phyloP scores from a whole-genome alignment of 1,139 yeast species.

The Geotrichum carabidarum region DNA sequence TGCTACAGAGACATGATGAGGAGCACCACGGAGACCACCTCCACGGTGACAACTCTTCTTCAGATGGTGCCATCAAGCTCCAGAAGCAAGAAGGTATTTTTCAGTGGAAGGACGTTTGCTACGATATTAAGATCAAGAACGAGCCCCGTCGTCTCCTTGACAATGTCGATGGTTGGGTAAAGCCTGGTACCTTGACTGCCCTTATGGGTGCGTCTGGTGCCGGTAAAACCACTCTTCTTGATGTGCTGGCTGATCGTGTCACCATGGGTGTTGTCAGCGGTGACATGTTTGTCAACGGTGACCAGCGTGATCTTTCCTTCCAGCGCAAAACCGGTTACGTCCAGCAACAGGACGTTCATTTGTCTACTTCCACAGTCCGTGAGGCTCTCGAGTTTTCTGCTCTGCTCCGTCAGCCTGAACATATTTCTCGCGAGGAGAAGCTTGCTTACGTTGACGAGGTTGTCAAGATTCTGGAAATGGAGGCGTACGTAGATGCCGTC shows the following conservation, averaged over 20 bases:
- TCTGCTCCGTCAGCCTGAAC: constrained; percentile 61
- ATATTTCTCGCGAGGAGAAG: constrained; percentile 54
- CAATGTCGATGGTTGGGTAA: constrained; percentile 78
- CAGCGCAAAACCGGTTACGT: constrained; percentile 80
- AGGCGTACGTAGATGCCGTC: constrained; percentile 67
- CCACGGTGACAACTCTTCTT: constrained; percentile 21
- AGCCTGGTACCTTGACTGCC: constrained; percentile 71
- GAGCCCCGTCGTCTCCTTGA: constrained; percentile 55
- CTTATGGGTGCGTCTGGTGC: constrained; percentile 89
- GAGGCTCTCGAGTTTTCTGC: constrained; percentile 74
- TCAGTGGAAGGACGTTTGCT: constrained; percentile 76
- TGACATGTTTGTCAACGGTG: constrained; percentile 68
- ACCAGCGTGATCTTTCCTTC: constrained; percentile 62
- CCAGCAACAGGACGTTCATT: constrained; percentile 76
- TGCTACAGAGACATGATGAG: constrained; percentile 33
- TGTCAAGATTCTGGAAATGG: constrained; percentile 66
- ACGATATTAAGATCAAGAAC: constrained; percentile 62
- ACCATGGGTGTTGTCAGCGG: constrained; percentile 78
- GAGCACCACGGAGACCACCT: constrained; percentile 23
- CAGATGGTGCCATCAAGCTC: constrained; percentile 23
- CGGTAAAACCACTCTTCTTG: constrained; percentile 73
- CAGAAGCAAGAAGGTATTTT: constrained; percentile 44
- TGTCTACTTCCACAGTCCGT: constrained; percentile 70
- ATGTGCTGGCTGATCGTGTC: constrained; percentile 71
- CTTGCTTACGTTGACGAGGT: constrained; percentile 67